These are phyloP conservation scores for Cicer cuneatum DNA, from an alignment of 306 rosid species.

Conservation along the genomic window DNA sequence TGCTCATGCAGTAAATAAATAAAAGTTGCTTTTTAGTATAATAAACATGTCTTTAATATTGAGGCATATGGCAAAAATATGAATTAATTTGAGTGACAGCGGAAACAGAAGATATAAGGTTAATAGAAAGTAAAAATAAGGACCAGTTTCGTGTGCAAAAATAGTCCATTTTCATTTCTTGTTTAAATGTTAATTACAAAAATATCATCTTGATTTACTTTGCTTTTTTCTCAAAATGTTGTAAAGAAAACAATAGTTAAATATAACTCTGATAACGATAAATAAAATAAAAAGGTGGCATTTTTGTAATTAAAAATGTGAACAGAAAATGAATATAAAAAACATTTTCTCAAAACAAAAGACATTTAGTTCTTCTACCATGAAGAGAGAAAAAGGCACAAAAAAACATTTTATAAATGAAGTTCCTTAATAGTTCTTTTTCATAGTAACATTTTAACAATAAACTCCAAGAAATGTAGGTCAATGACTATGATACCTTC, in stretches of 20 bases:
- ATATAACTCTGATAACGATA: background rate
- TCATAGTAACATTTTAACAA: background rate
- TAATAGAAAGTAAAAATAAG: background rate
- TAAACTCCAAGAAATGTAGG: background rate
- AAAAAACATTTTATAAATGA: background rate
- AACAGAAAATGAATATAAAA: constrained; percentile 5
- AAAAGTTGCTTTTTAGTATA: background rate
- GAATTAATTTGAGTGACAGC: background rate
- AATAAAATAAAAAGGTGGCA: background rate
- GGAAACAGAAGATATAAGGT: background rate
- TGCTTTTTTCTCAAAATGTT: background rate
- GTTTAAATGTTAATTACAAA: constrained; percentile 7
- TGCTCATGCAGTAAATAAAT: background rate
- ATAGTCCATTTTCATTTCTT: background rate
- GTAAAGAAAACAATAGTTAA: background rate
- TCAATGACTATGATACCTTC: constrained; percentile 64
- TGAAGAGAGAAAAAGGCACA: constrained; percentile 3
- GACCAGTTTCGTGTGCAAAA: background rate
- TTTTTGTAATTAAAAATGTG: background rate
- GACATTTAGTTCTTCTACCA: background rate
- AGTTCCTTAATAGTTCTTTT: background rate
- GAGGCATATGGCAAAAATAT: background rate
- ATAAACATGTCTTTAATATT: background rate
- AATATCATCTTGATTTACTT: background rate
- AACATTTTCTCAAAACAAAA: background rate